Conservation (phyloP, 495 filamentous ascomycete genomes). For the Tricharina praecox region DNA sequence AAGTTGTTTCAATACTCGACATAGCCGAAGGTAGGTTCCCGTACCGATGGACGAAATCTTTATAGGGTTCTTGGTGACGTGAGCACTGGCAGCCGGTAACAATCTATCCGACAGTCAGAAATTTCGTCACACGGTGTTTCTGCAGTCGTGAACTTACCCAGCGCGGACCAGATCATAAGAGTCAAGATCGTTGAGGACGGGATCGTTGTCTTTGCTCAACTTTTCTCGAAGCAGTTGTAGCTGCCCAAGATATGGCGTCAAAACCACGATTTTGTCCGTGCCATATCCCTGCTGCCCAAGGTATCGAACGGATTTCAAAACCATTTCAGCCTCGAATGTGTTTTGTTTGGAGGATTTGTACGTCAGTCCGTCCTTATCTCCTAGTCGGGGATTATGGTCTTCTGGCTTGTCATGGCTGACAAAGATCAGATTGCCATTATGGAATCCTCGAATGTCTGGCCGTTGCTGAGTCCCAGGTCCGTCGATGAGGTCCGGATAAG, state of each 20-base stretch:
- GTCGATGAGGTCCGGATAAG: constrained; percentile 50
- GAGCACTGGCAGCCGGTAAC: constrained; percentile 37
- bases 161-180: constrained; percentile 33
- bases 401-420: constrained; percentile 46
- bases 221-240: constrained; percentile 39
- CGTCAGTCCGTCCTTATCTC: constrained; percentile 37
- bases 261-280: constrained; percentile 45
- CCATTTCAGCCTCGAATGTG: constrained; percentile 48
- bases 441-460: constrained; percentile 40
- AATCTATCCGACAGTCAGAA: constrained; percentile 42
- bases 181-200: constrained; percentile 55
- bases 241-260: constrained; percentile 64
- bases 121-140: no score
- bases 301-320: constrained; percentile 51
- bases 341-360: constrained; percentile 43
- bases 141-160: constrained; percentile 3
- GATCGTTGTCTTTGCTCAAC: constrained; percentile 35
- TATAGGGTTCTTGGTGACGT: constrained; percentile 36
- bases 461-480: constrained; percentile 36
- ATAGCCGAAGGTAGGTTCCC: not conserved
- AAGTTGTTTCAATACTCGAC: not conserved
- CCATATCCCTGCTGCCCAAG: constrained; percentile 62
- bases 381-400: constrained; percentile 27
- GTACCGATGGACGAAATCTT: constrained; percentile 50
- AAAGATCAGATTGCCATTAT: constrained; percentile 46